phyloP scores from a whole-genome alignment of 163 green algal species.

The Scenedesmus sp. region DNA sequence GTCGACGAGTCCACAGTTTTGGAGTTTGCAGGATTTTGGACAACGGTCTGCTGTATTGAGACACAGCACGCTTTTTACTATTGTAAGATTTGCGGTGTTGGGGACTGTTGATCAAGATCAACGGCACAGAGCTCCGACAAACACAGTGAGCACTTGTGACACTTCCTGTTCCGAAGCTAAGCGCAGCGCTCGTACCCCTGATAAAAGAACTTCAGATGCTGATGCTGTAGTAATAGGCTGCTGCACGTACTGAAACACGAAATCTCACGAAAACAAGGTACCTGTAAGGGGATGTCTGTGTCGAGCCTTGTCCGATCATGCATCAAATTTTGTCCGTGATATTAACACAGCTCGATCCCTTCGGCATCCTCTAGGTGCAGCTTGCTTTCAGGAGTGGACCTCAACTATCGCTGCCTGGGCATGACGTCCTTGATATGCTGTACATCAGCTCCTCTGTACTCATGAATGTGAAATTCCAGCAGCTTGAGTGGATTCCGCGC shows the following conservation, averaged over 20 bases:
- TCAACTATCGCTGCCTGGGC: not conserved
- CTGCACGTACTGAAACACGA: not conserved
- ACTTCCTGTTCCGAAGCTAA: not conserved
- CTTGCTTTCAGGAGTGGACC: not conserved
- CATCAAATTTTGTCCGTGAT: not conserved
- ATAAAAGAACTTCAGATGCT: not conserved
- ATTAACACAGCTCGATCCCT: not conserved
- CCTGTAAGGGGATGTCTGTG: not conserved
- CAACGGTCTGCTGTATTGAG: not conserved
- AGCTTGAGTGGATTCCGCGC: not conserved
- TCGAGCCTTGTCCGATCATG: not conserved
- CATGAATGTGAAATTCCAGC: not conserved
- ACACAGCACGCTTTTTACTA: not conserved
- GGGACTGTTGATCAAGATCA: too few relatives aligned
- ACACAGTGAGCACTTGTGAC: not conserved
- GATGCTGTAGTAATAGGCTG: not conserved
- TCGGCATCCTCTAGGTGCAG: not conserved
- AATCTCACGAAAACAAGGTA: not conserved
- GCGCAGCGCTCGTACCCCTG: not conserved
- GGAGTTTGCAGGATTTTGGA: not conserved
- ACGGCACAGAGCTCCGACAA: not conserved
- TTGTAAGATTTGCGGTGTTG: not conserved
- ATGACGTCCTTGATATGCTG: not conserved
- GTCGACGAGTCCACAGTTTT: not conserved
- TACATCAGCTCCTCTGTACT: not conserved